A percentile compares a stretch with the other conserved stretches of the same genome.
Conservation (phyloP, 768 basidiomycete species). For the Suillus ampliporus region DNA sequence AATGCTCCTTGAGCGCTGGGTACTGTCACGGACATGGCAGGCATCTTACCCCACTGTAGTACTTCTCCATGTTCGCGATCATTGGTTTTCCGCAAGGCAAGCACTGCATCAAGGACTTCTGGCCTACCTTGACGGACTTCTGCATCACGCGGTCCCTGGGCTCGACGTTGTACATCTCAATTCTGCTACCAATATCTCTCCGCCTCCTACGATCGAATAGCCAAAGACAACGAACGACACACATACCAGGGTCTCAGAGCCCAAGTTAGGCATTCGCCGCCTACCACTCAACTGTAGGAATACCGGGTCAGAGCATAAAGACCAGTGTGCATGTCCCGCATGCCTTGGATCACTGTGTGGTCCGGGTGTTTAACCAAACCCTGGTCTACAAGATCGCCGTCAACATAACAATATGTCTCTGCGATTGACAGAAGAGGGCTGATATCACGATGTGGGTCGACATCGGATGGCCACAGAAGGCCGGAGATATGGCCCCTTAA, state of each 20-base stretch:
- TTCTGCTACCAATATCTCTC: not conserved
- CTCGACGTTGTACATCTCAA: not conserved
- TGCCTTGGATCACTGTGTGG: slow-evolving; percentile 40
- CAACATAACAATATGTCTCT: slow-evolving; percentile 42
- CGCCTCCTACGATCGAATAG: not conserved
- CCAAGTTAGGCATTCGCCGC: slow-evolving; percentile 48
- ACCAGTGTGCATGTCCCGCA: slow-evolving; percentile 45
- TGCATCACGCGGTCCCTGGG: too few relatives aligned
- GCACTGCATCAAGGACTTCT: too few relatives aligned
- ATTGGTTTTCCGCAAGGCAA: not conserved
- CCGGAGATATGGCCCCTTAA: not conserved
- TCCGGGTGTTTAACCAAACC: slow-evolving; percentile 41
- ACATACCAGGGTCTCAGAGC: slow-evolving; percentile 45
- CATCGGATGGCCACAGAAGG: slow-evolving; percentile 19
- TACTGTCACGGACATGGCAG: too few relatives aligned
- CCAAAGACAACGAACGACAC: slow-evolving; percentile 23
- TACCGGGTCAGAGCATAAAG: slow-evolving; percentile 52
- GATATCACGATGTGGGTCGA: slow-evolving; percentile 39
- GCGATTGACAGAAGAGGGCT: slow-evolving; percentile 25
- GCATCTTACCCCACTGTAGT: too few relatives aligned
- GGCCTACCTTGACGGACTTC: not conserved
- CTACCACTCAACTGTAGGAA: slow-evolving; percentile 42
- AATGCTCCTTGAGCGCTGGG: too few relatives aligned
- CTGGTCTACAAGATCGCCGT: slow-evolving; percentile 42
- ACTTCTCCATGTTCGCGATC: too few relatives aligned